Evolutionary conservation across 2,329 filamentous ascomycete species (phyloP).

Genomic region (Trichoderma atroviride): DNA sequence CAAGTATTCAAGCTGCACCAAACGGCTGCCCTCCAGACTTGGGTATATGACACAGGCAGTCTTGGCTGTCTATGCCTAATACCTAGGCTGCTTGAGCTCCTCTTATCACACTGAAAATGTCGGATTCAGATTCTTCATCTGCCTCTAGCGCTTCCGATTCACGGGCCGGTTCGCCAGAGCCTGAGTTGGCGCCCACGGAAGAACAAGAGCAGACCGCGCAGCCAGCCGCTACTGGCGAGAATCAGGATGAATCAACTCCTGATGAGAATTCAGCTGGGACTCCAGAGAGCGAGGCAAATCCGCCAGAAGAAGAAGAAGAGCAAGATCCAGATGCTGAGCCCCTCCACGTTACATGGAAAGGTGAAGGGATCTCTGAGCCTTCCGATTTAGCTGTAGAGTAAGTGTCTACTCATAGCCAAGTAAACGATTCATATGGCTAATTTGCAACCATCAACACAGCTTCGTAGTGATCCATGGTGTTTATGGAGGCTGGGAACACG

Average conservation of each 20-base stretch:
- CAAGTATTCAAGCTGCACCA: not conserved
- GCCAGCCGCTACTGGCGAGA: not conserved
- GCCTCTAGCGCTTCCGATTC: constrained; percentile 16
- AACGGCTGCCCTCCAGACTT: not conserved
- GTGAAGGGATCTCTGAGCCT: not conserved
- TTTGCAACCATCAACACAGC: not conserved
- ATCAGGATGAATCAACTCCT: not conserved
- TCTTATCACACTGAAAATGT: constrained; percentile 9
- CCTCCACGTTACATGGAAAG: constrained; percentile 21
- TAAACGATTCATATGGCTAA: not conserved
- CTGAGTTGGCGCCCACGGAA: not conserved
- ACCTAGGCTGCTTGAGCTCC: not conserved
- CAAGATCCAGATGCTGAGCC: constrained; percentile 23
- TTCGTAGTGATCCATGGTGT: constrained; percentile 23
- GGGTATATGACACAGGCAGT: not conserved
- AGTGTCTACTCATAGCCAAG: not conserved
- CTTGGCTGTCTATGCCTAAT: not conserved
- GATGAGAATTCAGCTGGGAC: not conserved
- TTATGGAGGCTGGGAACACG: constrained; percentile 17
- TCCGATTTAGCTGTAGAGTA: constrained; percentile 16
- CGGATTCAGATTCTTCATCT: constrained; percentile 24
- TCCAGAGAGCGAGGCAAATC: not conserved
- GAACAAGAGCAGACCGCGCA: not conserved
- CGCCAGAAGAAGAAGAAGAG: not conserved
- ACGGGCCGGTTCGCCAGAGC: constrained; percentile 17